A percentile compares a stretch with the other conserved stretches of the same genome.
phyloP scores from a whole-genome alignment of 192 early-diverging fungal genomes.

The Coemansia sp. region DNA sequence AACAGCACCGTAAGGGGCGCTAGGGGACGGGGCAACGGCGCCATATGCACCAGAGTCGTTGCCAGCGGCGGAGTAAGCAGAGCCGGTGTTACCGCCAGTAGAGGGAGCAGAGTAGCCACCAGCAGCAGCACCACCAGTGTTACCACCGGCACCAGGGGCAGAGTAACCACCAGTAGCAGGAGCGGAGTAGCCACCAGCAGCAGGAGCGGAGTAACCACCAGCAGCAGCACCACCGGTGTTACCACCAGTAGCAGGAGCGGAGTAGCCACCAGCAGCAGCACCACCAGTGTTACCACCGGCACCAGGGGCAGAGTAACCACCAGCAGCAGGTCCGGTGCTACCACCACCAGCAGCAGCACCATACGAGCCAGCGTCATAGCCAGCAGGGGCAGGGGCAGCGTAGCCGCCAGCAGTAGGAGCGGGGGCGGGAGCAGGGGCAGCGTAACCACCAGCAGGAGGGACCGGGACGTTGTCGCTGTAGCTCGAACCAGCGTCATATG shows the following conservation, averaged over 20 bases:
- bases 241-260: too few species aligned
- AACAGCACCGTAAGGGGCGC: background rate
- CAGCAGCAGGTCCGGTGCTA: too few species aligned
- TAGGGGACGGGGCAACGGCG: background rate
- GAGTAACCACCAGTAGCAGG: conserved; percentile 11
- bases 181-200: too few species aligned
- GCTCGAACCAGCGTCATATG: conserved; percentile 20
- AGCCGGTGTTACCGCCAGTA: background rate
- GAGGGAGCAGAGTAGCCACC: conserved; percentile 12
- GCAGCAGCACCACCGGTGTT: too few species aligned
- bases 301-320: too few species aligned
- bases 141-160: conserved; percentile 15
- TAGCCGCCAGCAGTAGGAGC: too few species aligned
- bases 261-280: too few species aligned
- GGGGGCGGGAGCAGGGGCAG: conserved; percentile 21
- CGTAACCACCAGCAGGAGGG: conserved; percentile 6
- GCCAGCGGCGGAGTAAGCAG: background rate
- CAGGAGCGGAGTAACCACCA: too few species aligned
- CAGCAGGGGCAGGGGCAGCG: too few species aligned
- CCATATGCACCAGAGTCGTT: conserved; percentile 5
- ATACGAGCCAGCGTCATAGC: too few species aligned
- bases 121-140: conserved; percentile 18
- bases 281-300: too few species aligned
- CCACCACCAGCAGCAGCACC: too few species aligned
- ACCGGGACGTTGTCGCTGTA: conserved; percentile 16